phyloP scores from a whole-genome alignment of 2,329 filamentous ascomycete species.

The Neopestalotiopsis sp. region DNA sequence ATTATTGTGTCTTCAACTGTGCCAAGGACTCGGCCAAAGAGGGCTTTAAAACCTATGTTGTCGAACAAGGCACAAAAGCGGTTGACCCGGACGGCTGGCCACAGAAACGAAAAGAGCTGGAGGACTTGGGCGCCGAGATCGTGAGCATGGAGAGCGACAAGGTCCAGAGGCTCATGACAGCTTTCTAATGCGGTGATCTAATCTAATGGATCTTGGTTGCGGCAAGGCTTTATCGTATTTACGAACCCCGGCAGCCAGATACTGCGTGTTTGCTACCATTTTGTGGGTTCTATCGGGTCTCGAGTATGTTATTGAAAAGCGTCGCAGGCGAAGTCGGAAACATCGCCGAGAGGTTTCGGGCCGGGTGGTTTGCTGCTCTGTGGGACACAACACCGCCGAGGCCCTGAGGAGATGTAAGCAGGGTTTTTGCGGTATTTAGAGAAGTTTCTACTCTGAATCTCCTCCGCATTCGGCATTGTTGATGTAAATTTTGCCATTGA shows the following conservation, averaged over 20 bases:
- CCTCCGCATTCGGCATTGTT: not conserved
- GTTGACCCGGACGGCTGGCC: slow-evolving; percentile 70
- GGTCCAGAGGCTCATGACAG: slow-evolving; percentile 53
- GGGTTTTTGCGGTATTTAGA: not conserved
- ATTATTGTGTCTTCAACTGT: slow-evolving; percentile 87
- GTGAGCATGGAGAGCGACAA: slow-evolving; percentile 63
- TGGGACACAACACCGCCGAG: not conserved
- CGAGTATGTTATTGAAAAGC: not conserved
- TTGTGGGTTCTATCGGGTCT: not conserved
- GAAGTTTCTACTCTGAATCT: not conserved
- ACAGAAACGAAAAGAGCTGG: slow-evolving; percentile 57
- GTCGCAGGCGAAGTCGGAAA: not conserved
- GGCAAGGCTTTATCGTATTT: not conserved
- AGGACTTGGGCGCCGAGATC: slow-evolving; percentile 64
- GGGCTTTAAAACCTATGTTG: slow-evolving; percentile 78
- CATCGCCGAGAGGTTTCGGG: not conserved
- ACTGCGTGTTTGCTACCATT: not conserved
- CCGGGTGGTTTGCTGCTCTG: not conserved
- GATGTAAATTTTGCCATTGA: not conserved
- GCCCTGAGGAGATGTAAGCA: not conserved
- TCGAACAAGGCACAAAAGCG: slow-evolving; percentile 79
- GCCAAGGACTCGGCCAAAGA: slow-evolving; percentile 78
- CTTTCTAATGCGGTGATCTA: slow-evolving; percentile 2
- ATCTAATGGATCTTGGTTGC: not conserved
- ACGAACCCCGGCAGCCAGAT: not conserved